Base-by-base conservation (phyloP, 352 stramenopile species). In the Phytophthora colocasiae region DNA sequence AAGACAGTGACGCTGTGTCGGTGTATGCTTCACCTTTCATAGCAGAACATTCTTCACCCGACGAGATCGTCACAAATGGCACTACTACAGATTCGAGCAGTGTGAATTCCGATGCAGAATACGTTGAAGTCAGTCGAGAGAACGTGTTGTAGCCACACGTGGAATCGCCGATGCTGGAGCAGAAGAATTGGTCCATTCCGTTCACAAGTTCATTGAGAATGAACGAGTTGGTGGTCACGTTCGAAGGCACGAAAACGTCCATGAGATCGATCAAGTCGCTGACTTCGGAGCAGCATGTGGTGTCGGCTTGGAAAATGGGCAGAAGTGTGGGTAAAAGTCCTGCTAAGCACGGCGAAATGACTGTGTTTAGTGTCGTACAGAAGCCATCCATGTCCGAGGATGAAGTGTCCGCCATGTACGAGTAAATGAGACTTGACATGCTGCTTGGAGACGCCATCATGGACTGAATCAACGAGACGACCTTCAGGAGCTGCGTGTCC, bases 101-200 rank as follows among this genome's bases (percentile, higher is more conserved):
- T 3, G 66, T 73, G 48, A 87, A 87, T 12, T 69, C 60, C 1
- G 43, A 60, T 4, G 58, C 40, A 14, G 66, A 71, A 54, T 83
- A 87, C 46, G 66, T 83, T 24, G 54, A 72, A 27, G 75, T 83
- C 58, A 87, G 65, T 47, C 81, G 66, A 11, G 69, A 69, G 61
- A 73, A 87, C 32, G 79, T 73, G 6, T 70, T 75, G 45, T 69
- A 56, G 19, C 73, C 75, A 45, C 78, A 87, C 11, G 68, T 75
- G 2, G 64, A 64, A 22, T 77, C 49, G 6, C 54, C 64, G 39
- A 69, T 72, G 8, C 43, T 74, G 9, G 78, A 68, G 54, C 78
- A 87, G 32, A 85, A 71, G 43, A 83, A 81, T 44, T 77, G 56
- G 57, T 87, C 77, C 15, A 85, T 45, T 5, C 76, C 76, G 57